phyloP scores from a whole-genome alignment of 1,284 basidiomycete genomes.

The Leccinum proximum region DNA sequence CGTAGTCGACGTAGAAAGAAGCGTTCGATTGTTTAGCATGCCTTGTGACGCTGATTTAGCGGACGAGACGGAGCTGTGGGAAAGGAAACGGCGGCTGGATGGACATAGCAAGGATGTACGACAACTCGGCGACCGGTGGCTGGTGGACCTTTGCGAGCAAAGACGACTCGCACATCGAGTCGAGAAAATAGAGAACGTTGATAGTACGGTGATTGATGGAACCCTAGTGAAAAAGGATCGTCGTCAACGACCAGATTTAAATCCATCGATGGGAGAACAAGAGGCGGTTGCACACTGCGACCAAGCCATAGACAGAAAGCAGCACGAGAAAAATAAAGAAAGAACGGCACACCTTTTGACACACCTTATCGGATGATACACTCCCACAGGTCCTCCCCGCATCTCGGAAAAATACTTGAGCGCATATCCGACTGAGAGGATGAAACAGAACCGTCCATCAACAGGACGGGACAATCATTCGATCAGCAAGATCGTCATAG shows the following conservation, averaged over 20 bases:
- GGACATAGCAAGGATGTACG: constrained; percentile 11
- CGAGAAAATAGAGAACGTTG: constrained; percentile 92
- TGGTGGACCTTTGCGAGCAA: constrained; percentile 57
- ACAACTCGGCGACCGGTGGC: constrained; percentile 14
- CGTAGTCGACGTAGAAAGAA: constrained; percentile 70
- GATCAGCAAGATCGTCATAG: neutral
- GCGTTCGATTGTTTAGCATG: constrained; percentile 13
- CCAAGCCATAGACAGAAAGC: neutral
- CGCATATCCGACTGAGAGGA: neutral
- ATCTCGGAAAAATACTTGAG: neutral
- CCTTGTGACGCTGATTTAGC: constrained; percentile 4
- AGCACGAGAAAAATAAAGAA: neutral
- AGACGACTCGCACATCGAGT: constrained; percentile 81
- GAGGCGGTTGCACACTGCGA: neutral
- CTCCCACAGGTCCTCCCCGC: neutral
- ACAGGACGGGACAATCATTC: neutral
- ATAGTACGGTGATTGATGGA: constrained; percentile 83
- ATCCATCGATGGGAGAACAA: neutral
- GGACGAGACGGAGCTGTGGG: neutral
- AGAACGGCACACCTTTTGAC: neutral
- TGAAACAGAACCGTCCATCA: neutral
- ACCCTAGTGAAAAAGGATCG: constrained; percentile 45
- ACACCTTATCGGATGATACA: neutral
- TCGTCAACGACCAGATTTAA: neutral
- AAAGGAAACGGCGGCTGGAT: neutral